phyloP scores from a whole-genome alignment of 306 rosid species.

The Coriaria nepalensis region DNA sequence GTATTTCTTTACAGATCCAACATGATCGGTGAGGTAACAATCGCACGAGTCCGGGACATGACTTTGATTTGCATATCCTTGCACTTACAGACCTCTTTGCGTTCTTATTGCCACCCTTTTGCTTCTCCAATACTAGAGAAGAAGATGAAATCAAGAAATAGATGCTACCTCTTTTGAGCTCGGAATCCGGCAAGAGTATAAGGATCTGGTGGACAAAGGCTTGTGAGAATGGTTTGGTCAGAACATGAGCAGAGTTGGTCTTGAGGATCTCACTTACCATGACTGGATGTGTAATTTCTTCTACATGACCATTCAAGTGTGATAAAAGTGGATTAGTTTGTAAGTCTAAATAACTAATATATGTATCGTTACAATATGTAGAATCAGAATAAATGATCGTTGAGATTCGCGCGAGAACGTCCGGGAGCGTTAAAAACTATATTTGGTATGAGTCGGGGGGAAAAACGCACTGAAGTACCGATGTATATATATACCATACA shows the following conservation, averaged over 20 bases:
- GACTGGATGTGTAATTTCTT: constrained; percentile 56
- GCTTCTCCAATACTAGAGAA: constrained; percentile 31
- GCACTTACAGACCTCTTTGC: constrained; percentile 15
- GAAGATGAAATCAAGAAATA: constrained; percentile 79
- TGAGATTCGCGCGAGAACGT: too few relatives aligned
- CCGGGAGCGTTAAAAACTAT: too few relatives aligned
- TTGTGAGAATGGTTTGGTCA: constrained; percentile 60
- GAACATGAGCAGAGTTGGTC: constrained; percentile 71
- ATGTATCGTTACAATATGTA: too few relatives aligned
- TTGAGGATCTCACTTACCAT: constrained; percentile 62
- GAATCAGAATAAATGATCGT: too few relatives aligned
- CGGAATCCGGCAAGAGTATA: constrained; percentile 72
- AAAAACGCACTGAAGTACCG: too few relatives aligned
- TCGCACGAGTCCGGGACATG: neutral
- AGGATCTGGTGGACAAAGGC: constrained; percentile 61
- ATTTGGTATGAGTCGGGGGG: too few relatives aligned
- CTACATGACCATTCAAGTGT: constrained; percentile 69
- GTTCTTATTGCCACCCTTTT: constrained; percentile 11
- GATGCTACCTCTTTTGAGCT: constrained; percentile 77
- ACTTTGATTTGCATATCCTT: too few relatives aligned
- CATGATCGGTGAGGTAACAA: constrained; percentile 8
- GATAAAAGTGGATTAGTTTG: too few relatives aligned
- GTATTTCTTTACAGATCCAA: constrained; percentile 28
- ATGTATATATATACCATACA: too few relatives aligned
- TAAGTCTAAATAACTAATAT: too few relatives aligned